Evolutionary conservation across 345 rosid genomes (phyloP).

Genomic region (Cardamine resedifolia): DNA sequence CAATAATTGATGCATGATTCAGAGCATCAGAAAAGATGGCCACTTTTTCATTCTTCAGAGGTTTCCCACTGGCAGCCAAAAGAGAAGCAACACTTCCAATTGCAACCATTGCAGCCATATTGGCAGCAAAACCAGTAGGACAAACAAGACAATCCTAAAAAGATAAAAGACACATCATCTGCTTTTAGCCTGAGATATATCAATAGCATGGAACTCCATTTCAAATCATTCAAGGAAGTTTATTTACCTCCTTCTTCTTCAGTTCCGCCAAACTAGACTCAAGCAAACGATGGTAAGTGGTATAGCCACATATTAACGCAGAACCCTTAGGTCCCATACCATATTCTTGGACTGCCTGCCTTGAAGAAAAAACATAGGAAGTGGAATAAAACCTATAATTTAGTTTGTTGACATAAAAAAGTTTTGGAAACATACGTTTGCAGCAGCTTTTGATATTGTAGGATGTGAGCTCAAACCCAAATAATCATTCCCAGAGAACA

Average conservation of each 20-base stretch:
- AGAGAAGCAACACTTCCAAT: conserved; percentile 79
- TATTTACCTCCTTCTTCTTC: conserved; percentile 81
- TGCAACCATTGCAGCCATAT: conserved; percentile 93
- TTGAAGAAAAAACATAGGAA: conserved; percentile 23
- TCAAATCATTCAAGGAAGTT: conserved; percentile 4
- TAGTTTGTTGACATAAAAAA: background rate
- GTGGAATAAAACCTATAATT: background rate
- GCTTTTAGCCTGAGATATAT: conserved; percentile 24
- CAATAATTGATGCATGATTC: conserved; percentile 96
- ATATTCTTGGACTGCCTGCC: conserved; percentile 74
- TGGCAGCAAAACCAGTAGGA: conserved; percentile 96
- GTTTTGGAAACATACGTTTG: conserved; percentile 52
- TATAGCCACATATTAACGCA: conserved; percentile 89
- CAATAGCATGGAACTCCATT: background rate
- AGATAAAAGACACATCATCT: conserved; percentile 36
- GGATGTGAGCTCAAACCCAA: conserved; percentile 95
- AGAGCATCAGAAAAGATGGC: conserved; percentile 91
- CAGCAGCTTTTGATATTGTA: conserved; percentile 70
- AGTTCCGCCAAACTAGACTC: conserved; percentile 84
- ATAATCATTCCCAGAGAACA: conserved; percentile 97
- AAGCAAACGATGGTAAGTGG: conserved; percentile 74
- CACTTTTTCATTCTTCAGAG: conserved; percentile 55
- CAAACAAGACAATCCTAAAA: conserved; percentile 94
- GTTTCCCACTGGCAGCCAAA: conserved; percentile 47
- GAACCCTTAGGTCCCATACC: conserved; percentile 99